Base-by-base conservation (phyloP, 1,284 basidiomycete genomes). In the Ustilago loliicola region DNA sequence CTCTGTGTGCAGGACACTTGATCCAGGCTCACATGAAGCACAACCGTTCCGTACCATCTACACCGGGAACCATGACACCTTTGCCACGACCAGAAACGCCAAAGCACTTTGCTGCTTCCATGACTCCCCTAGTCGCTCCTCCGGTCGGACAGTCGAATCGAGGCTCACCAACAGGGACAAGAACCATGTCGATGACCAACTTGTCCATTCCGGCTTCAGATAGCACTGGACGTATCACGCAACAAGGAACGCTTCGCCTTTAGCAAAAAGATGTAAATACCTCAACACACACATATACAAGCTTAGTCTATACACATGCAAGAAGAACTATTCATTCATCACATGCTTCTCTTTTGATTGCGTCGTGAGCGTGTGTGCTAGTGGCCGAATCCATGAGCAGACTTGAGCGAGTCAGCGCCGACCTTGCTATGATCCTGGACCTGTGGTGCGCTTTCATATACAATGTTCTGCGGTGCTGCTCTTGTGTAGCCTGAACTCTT, bases 21-120 rank as follows among this genome's bases (percentile, higher is more conserved):
- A 86, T 86, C 73, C 77, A 83, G 65, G 84, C 84, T 34, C 85
- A 86, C 72, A 86, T 86, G 85, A 75, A 80, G 72, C 85, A 86
- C 69, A 86, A 86, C 64, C 81, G 85, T 30, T 80, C 77, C 17
- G 83, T 78, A n/a, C 84, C 85, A 2, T 67, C 71, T 3, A 85
- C 85, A 30, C 84, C 85, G 1, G 84, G 85, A 6, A 81, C 79
- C 21, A 72, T 80, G 69, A 84, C 82, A 38, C 85, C 85, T 19
- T 27, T 74, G 56, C 74, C 78, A 32, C 34, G 78, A n/a, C 79
- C 79, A 3, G 79, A 81, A 57, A 81, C 77, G 47, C 80, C 80
- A 25, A 80, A 80, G 60, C 77, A 80, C 61, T 80, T 81, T 68
- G 80, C 80, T 3, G 80, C 77, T 4, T 72, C 65, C 21, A 83